Conservation (phyloP, 805 yeast species). For the Millerago galiae region DNA sequence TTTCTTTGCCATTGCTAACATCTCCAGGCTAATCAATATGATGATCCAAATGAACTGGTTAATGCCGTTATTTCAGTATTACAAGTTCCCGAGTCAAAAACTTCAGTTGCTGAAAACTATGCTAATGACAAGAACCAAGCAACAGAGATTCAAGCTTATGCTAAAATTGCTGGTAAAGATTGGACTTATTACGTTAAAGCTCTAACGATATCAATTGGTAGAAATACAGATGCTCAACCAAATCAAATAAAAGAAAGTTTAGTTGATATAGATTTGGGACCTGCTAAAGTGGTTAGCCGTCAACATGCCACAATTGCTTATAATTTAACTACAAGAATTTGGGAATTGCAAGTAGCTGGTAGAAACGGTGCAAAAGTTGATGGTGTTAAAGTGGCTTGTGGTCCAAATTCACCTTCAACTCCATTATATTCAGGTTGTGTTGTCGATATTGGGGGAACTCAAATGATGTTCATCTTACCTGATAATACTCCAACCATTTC, state of each 20-base stretch:
- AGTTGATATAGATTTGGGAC: conserved; percentile 88
- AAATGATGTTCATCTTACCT: conserved; percentile 97
- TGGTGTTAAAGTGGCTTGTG: conserved; percentile 42
- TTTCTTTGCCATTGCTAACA: not conserved
- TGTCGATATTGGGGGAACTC: conserved; percentile 93
- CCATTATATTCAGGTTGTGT: conserved; percentile 81
- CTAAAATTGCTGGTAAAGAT: conserved; percentile 84
- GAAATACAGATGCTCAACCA: conserved; percentile 49
- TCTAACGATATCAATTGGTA: conserved; percentile 73
- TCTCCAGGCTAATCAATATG: conserved; percentile 27
- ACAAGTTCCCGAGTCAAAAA: conserved; percentile 63
- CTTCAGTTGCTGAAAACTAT: conserved; percentile 65
- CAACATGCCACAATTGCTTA: conserved; percentile 82
- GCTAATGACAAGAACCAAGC: conserved; percentile 64
- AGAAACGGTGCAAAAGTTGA: conserved; percentile 93
- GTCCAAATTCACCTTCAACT: conserved; percentile 39
- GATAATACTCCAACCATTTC: conserved; percentile 74
- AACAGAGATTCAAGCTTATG: conserved; percentile 92
- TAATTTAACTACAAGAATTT: conserved; percentile 63
- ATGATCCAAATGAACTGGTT: conserved; percentile 57
- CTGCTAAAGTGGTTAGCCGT: conserved; percentile 94
- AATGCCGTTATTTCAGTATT: conserved; percentile 71
- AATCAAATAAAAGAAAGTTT: conserved; percentile 14
- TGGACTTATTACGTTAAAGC: conserved; percentile 94
- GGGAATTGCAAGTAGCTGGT: conserved; percentile 84